phyloP scores from a whole-genome alignment of 345 rosid genomes.

The Gossypium rotundifolium region DNA sequence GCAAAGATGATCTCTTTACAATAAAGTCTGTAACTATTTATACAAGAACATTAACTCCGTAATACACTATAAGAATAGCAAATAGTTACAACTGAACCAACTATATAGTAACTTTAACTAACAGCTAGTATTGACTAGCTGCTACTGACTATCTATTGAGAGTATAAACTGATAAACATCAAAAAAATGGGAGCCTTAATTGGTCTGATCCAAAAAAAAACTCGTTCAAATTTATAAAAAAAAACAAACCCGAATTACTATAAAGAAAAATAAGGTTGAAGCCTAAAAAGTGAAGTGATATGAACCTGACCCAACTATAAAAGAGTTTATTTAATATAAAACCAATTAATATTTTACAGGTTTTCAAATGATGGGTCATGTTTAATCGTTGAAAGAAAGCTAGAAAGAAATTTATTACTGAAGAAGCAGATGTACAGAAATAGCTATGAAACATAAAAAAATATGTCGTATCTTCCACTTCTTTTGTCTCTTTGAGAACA shows the following conservation, averaged over 20 bases:
- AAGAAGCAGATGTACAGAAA: not conserved
- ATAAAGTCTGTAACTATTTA: too few relatives aligned
- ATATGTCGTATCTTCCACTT: not conserved
- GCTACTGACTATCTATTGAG: too few relatives aligned
- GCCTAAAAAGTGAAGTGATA: not conserved
- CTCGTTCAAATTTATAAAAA: not conserved
- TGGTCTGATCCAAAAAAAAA: not conserved
- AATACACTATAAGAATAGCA: too few relatives aligned
- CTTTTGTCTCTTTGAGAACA: not conserved
- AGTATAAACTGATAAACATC: too few relatives aligned
- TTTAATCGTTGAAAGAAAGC: not conserved
- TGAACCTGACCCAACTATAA: not conserved
- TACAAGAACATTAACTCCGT: too few relatives aligned
- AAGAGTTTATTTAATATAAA: not conserved
- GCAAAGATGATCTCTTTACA: too few relatives aligned
- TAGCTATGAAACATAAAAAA: not conserved
- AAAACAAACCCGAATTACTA: not conserved
- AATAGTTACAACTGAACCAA: too few relatives aligned
- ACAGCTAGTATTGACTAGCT: too few relatives aligned
- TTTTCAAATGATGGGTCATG: not conserved
- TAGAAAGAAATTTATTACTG: not conserved
- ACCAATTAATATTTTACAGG: not conserved
- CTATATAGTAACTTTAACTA: too few relatives aligned
- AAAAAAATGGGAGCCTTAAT: too few relatives aligned
- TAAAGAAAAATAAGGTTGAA: not conserved